Evolutionary conservation across 148 eudicot species (phyloP).

Genomic region (Fagopyrum tataricum): DNA sequence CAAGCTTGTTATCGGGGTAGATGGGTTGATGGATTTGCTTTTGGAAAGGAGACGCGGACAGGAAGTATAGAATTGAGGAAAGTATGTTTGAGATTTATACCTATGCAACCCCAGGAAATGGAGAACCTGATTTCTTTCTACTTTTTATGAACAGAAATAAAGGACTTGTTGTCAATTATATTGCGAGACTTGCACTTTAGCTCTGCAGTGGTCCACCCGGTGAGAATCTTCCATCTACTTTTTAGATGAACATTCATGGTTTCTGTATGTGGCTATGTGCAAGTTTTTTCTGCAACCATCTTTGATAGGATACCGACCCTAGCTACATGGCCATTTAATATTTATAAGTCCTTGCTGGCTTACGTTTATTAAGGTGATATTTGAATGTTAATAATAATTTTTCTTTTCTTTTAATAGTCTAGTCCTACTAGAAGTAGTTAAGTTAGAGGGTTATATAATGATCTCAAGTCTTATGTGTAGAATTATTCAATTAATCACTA

Average conservation of each 20-base stretch:
- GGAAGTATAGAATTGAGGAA: not conserved
- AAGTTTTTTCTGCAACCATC: no score
- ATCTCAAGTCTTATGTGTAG: no score
- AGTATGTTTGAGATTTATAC: not conserved
- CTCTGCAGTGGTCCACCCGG: conserved; percentile 94
- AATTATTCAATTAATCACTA: no score
- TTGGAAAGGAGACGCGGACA: not conserved
- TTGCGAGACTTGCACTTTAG: conserved; percentile 71
- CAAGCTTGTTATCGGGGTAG: not conserved
- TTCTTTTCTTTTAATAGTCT: no score
- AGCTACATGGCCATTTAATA: no score
- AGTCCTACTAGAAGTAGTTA: no score
- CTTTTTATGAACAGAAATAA: conserved; percentile 65
- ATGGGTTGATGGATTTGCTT: not conserved
- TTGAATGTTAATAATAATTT: no score
- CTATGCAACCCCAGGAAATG: not conserved
- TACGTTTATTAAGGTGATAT: no score
- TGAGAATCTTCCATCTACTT: conserved; percentile 19
- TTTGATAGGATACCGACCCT: no score
- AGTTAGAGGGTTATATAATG: no score
- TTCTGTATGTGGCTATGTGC: not conserved
- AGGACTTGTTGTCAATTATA: conserved; percentile 68
- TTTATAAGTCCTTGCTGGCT: no score
- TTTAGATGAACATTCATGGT: not conserved
- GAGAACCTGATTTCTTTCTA: not conserved